Percentiles rank a stretch among this genome's conserved stretches.
Evolutionary conservation across 768 basidiomycete genomes (phyloP).

Genomic region (Serendipita sp.): DNA sequence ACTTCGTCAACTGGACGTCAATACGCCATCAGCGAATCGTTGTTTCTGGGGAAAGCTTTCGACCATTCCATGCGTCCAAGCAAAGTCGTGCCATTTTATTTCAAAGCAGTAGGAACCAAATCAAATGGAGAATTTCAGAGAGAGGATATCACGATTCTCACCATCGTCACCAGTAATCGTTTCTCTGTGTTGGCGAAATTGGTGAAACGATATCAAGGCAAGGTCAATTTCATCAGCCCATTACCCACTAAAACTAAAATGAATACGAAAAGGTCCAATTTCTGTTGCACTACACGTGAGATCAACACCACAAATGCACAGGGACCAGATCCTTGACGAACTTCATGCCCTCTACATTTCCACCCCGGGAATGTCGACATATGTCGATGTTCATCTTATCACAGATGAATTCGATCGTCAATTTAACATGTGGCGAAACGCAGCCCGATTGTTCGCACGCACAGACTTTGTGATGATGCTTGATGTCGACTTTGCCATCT

Average conservation of each 20-base stretch:
- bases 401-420: constrained; percentile 60
- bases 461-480: constrained; percentile 83
- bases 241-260: no score
- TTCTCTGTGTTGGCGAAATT: constrained; percentile 56
- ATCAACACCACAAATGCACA: constrained; percentile 22
- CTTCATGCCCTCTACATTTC: constrained; percentile 53
- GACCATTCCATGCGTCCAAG: constrained; percentile 39
- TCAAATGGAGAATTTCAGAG: constrained; percentile 24
- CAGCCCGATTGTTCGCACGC: constrained; percentile 66
- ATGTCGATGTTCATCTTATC: constrained; percentile 76
- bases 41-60: neutral
- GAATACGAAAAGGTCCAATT: constrained; percentile 44
- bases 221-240: constrained; percentile 12
- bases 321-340: constrained; percentile 35
- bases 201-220: constrained; percentile 66
- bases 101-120: constrained; percentile 36
- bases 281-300: constrained; percentile 70
- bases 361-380: constrained; percentile 44
- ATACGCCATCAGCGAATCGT: neutral
- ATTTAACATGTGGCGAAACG: constrained; percentile 83
- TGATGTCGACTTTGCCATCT: constrained; percentile 75
- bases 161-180: constrained; percentile 65
- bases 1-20: neutral
- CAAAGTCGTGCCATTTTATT: constrained; percentile 69
- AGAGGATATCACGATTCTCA: constrained; percentile 72